phyloP scores from a whole-genome alignment of 352 stramenopile species.

The Phytophthora ramorum region DNA sequence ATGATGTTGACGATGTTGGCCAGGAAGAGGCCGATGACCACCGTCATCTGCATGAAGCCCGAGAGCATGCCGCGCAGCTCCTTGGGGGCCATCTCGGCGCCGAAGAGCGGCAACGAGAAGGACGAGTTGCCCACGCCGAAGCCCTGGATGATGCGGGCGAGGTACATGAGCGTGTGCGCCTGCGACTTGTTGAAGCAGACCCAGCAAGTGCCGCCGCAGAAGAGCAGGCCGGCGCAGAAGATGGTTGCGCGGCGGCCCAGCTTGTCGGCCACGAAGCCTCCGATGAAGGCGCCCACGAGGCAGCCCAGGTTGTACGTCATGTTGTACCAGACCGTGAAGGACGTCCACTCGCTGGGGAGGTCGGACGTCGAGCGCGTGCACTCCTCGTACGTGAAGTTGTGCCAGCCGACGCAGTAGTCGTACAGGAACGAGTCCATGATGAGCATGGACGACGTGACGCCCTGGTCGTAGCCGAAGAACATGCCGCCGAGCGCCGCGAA shows the following conservation, averaged over 20 bases:
- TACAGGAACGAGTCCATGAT: slow-evolving; percentile 58
- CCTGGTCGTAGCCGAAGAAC: slow-evolving; percentile 46
- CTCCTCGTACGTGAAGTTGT: slow-evolving; percentile 26
- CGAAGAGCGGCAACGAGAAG: slow-evolving; percentile 36
- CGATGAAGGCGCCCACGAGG: slow-evolving; percentile 28
- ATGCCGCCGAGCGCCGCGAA: slow-evolving; percentile 36
- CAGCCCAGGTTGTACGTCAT: slow-evolving; percentile 38
- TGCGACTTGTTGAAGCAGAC: slow-evolving; percentile 35
- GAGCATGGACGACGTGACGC: slow-evolving; percentile 43
- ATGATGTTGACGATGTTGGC: slow-evolving; percentile 27
- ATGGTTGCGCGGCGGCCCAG: slow-evolving; percentile 42
- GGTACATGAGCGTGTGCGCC: slow-evolving; percentile 31
- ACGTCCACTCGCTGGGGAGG: slow-evolving; percentile 34
- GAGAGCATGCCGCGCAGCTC: background rate
- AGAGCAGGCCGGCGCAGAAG: slow-evolving; percentile 43
- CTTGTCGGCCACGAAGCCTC: slow-evolving; percentile 33
- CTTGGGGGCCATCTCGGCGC: background rate
- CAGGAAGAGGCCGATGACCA: slow-evolving; percentile 23
- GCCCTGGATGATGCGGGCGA: slow-evolving; percentile 41
- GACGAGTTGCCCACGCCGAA: slow-evolving; percentile 46
- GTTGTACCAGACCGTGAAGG: slow-evolving; percentile 42
- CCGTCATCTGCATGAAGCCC: background rate
- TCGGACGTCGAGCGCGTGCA: slow-evolving; percentile 12
- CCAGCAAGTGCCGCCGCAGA: slow-evolving; percentile 43
- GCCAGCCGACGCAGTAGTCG: slow-evolving; percentile 43